Evolutionary conservation across 495 filamentous ascomycete genomes (phyloP).

Genomic region (Bombardia bombarda): DNA sequence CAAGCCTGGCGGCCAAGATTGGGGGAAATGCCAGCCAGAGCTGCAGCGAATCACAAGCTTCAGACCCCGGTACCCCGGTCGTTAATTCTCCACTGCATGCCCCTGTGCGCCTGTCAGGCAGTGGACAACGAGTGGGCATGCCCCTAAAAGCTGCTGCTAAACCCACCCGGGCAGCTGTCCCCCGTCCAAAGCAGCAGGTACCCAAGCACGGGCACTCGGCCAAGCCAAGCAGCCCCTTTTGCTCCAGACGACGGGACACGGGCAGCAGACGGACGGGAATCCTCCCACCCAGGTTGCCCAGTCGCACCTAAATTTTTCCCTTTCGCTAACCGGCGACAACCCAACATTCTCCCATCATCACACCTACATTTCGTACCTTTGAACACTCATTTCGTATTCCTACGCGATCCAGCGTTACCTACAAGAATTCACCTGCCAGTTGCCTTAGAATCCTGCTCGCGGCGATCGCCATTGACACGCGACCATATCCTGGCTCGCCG

Average conservation of each 20-base stretch:
- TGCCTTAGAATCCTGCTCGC: constrained; percentile 10
- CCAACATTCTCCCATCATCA: constrained; percentile 12
- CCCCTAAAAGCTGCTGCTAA: neutral
- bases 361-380: constrained; percentile 24
- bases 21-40: neutral
- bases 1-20: too few species aligned
- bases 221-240: constrained; percentile 23
- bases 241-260: constrained; percentile 8
- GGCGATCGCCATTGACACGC: constrained; percentile 19
- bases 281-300: constrained; percentile 18
- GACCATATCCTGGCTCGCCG: constrained; percentile 12
- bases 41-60: constrained; percentile 1
- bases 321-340: constrained; percentile 19
- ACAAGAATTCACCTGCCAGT: constrained; percentile 12
- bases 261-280: constrained; percentile 13
- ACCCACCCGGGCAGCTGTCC: neutral
- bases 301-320: constrained; percentile 30
- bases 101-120: constrained; percentile 1
- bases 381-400: constrained; percentile 26
- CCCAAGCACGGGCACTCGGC: too few species aligned
- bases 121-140: neutral
- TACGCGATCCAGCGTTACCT: constrained; percentile 27
- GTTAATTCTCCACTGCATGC: constrained; percentile 1
- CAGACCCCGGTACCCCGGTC: constrained; percentile 3
- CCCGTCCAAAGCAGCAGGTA: constrained; percentile 4